Evolutionary conservation across 2,329 filamentous ascomycete species (phyloP).

Genomic region (Colletotrichum spaethianum): DNA sequence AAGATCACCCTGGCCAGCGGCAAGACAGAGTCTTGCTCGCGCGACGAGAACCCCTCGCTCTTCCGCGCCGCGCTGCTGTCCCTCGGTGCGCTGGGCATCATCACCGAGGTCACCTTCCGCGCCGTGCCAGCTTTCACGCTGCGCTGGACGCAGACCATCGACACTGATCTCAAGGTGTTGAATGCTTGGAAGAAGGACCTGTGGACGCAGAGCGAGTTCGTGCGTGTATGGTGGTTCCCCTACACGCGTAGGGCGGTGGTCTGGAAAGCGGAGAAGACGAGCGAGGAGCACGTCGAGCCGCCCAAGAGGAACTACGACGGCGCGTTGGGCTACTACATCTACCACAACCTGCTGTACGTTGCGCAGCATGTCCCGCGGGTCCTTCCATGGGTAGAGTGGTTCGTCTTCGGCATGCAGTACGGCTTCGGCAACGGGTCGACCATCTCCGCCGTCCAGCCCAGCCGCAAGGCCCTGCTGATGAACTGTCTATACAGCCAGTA

Average conservation of each 20-base stretch:
- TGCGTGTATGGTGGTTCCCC: conserved; percentile 97
- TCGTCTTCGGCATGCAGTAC: conserved; percentile 98
- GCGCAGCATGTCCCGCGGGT: conserved; percentile 84
- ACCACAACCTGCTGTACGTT: conserved; percentile 90
- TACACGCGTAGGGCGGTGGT: conserved; percentile 90
- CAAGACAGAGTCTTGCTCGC: conserved; percentile 77
- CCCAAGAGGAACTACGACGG: conserved; percentile 85
- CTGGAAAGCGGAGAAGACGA: conserved; percentile 88
- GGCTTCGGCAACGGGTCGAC: conserved; percentile 82
- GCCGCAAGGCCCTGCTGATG: conserved; percentile 87
- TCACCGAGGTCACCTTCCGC: conserved; percentile 89
- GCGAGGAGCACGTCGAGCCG: conserved; percentile 71
- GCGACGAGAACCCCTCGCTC: conserved; percentile 79
- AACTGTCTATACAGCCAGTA: conserved; percentile 99
- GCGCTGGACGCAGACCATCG: conserved; percentile 86
- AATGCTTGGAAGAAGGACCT: conserved; percentile 79
- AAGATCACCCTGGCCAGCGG: conserved; percentile 89
- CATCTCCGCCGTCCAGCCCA: conserved; percentile 84
- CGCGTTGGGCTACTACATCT: conserved; percentile 86
- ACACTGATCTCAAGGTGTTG: conserved; percentile 78
- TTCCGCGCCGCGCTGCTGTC: conserved; percentile 92
- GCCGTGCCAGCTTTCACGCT: conserved; percentile 87
- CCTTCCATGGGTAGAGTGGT: conserved; percentile 92
- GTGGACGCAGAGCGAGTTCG: conserved; percentile 90
- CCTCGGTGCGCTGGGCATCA: conserved; percentile 90